These are phyloP conservation scores for Stevia rebaudiana DNA, from an alignment of 140 eudicot species.

Conservation along the genomic window DNA sequence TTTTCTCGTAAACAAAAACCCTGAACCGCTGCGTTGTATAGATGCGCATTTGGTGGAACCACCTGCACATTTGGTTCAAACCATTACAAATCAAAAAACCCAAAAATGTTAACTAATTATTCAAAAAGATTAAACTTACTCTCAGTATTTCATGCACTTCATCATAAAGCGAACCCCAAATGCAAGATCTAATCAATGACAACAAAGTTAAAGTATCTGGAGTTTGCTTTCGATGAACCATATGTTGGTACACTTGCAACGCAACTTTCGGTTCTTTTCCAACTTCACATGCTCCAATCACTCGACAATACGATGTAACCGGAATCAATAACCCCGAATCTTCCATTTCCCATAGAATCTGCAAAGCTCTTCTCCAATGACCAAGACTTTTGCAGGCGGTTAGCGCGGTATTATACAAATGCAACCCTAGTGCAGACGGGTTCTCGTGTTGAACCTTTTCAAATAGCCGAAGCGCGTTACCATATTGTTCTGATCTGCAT, in stretches of 20 bases:
- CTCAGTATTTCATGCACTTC: slow-evolving; percentile 57
- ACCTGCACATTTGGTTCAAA: slow-evolving; percentile 31
- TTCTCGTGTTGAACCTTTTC: slow-evolving; percentile 40
- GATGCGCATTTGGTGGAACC: slow-evolving; percentile 54
- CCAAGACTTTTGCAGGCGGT: slow-evolving; percentile 68
- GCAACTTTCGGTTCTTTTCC: slow-evolving; percentile 69
- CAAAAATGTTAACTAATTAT: neutral
- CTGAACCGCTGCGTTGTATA: slow-evolving; percentile 75
- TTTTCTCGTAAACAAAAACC: slow-evolving; percentile 58
- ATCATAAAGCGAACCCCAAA: slow-evolving; percentile 81
- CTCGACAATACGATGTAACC: slow-evolving; percentile 64
- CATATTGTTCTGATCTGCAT: slow-evolving; percentile 54
- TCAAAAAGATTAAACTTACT: slow-evolving; percentile 33
- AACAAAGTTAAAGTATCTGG: slow-evolving; percentile 68
- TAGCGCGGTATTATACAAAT: slow-evolving; percentile 54
- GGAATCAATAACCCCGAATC: slow-evolving; percentile 43
- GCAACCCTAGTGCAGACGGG: slow-evolving; percentile 32
- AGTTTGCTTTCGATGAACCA: slow-evolving; percentile 53
- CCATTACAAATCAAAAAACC: slow-evolving; percentile 2
- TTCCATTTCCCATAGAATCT: slow-evolving; percentile 77
- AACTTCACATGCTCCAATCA: slow-evolving; percentile 83
- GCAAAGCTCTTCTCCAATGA: slow-evolving; percentile 66
- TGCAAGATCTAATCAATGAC: slow-evolving; percentile 62
- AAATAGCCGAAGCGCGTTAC: slow-evolving; percentile 61
- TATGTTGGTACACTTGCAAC: slow-evolving; percentile 61